Base-by-base conservation (phyloP, 768 basidiomycete species). In the Lactarius indigo region DNA sequence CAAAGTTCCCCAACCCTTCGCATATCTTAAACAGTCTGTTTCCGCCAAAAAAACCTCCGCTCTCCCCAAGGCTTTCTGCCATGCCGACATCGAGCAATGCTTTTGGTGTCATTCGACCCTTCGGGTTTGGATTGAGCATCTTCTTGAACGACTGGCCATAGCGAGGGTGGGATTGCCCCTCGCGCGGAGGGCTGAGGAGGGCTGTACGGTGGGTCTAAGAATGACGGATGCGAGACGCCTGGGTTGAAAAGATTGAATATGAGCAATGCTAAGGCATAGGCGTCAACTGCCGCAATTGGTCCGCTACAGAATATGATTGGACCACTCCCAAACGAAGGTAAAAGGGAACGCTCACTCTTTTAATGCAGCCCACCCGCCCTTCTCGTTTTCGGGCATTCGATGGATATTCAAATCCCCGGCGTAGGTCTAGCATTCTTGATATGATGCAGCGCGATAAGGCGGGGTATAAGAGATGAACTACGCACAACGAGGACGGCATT, bases 211-310 rank as follows among this genome's bases (percentile, higher is more conserved):
- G 86, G 89, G 55, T 85, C 84, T 2, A 87, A 90, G 1, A 87
- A 80, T 8, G 90, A 90, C 6, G 84, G 81, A 12, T 90, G 89
- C n/a, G 86, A 83, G 0, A 83, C 79, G 1, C 33, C 20, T 3
- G 93, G 92, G 76, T 98, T 98, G 82, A 98, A 98, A 18, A 94
- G 82, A 13, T 85, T 78, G 76, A 94, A 91, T 30, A 96, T 81
- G 59, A 98, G 83, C 10, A 98, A 80, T 20, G 94, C 95, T 10
- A 98, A 83, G 1, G 90, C 87, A 75, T 98, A 98, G 13, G 91
- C 85, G 76, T 99, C 97, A 65, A 88, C 83, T 13, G 85, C 86
- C 52, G 89, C 81, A 9, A 88, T 79, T 68, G 82, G 82, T 47
- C 78, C 72, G 39, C 81, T 84, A 70, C 41, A 54, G 18, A 63